Base-by-base conservation (phyloP, 2,329 filamentous ascomycete genomes). In the Zelopaecilomyces penicillatus region DNA sequence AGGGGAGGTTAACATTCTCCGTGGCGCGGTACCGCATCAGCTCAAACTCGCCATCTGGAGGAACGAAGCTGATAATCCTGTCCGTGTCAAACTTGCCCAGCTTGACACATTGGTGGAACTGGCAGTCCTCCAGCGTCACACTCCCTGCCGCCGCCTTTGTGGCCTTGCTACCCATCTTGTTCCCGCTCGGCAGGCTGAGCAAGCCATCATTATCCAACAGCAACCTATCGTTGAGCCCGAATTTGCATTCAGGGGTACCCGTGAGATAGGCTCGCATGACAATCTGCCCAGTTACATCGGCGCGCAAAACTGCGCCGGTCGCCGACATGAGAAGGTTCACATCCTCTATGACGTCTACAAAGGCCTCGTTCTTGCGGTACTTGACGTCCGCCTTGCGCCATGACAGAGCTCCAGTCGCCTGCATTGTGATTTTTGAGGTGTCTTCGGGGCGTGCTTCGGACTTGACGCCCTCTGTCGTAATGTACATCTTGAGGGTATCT, bases 241-340 rank as follows among this genome's bases (percentile, higher is more conserved):
- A 98, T 66, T 98, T 98, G 78, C 93, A 98, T 68, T 98, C 93
- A 6, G 93, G 93, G 1, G 90, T 98, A 31, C 94, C 93, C 19
- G 87, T 87, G 28, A 98, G 82, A 62, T 98, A 98, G 49, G 93
- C 93, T 57, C 93, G 88, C 93, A 98, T 98, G 58, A 98, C 80
- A 58, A 98, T 98, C 63, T 97, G 90, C 42, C 93, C 93, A 42
- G 88, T 95, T 43, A 98, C 93, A 59, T 98, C 93, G 51, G 93
- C 93, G 52, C 93, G 86, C 9, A 98, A 78, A 29, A 98, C 89
- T 26, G 90, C 91, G 30, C 93, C 93, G 0, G 89, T 93, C 5
- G 93, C 93, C n/a, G 91, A 97, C 86, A 98, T 96, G 60, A 98
- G 83, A 47, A 98, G 78, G 66, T 98, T 98, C 58, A 98, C 91